Evolutionary conservation across 73 alveolate species (phyloP).

Genomic region (Urostyla sp.): DNA sequence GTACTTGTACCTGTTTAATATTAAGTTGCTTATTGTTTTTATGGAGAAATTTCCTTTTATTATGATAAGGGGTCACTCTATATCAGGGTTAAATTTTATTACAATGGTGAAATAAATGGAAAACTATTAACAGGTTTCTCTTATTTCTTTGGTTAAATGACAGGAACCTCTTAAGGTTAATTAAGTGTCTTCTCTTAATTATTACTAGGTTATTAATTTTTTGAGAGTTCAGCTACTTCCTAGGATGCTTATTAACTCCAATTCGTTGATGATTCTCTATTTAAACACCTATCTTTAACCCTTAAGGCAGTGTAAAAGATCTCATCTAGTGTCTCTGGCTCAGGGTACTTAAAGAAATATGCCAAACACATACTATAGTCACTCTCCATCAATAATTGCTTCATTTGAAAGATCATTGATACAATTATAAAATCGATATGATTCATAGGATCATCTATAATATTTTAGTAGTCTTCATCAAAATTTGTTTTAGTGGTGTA

Average conservation of each 20-base stretch:
- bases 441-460: slow-evolving; percentile 64
- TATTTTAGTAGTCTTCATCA: slow-evolving; percentile 44
- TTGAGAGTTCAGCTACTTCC: slow-evolving; percentile 3
- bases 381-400: slow-evolving; percentile 31
- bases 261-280: background rate
- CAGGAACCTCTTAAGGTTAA: background rate
- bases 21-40: too few relatives aligned
- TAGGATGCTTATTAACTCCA: slow-evolving; percentile 3
- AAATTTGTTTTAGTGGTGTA: too few relatives aligned
- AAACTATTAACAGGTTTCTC: too few relatives aligned
- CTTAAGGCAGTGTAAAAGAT: slow-evolving; percentile 14
- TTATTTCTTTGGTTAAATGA: slow-evolving; percentile 3
- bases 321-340: slow-evolving; percentile 32
- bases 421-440: slow-evolving; percentile 70
- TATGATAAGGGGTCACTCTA: too few relatives aligned
- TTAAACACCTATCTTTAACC: slow-evolving; percentile 9
- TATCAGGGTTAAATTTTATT: too few relatives aligned
- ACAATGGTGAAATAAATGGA: too few relatives aligned
- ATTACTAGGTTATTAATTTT: background rate
- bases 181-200: background rate
- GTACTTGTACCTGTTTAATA: too few relatives aligned
- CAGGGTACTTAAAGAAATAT: slow-evolving; percentile 23
- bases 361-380: slow-evolving; percentile 50
- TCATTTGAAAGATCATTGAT: slow-evolving; percentile 66
- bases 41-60: too few relatives aligned